These are phyloP conservation scores for Alternaria gansuensis DNA, from an alignment of 2,329 filamentous ascomycete species.

Conservation along the genomic window DNA sequence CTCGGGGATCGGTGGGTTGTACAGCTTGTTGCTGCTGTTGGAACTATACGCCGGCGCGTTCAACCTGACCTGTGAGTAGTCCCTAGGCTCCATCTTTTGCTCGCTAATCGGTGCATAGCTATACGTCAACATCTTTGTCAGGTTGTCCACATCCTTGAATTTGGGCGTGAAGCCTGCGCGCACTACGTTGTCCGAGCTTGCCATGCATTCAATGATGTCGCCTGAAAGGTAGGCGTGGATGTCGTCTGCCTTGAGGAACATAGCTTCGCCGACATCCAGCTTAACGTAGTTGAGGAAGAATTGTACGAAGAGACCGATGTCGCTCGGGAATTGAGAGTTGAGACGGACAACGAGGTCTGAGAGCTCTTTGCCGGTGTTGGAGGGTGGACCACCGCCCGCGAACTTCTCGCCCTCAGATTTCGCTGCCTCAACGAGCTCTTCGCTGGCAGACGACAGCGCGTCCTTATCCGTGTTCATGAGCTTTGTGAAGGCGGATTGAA, in stretches of 20 bases:
- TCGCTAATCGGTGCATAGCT: constrained; percentile 92
- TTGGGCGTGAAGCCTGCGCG: constrained; percentile 97
- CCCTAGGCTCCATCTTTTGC: constrained; percentile 87
- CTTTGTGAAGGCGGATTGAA: constrained; percentile 77
- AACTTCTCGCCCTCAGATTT: constrained; percentile 75
- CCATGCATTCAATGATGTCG: constrained; percentile 99
- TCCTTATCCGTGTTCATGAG: constrained; percentile 81
- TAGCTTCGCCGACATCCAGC: constrained; percentile 86
- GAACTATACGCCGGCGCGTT: constrained; percentile 85
- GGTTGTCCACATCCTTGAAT: constrained; percentile 92
- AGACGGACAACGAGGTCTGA: constrained; percentile 79
- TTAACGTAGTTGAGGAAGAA: constrained; percentile 98
- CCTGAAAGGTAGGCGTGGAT: constrained; percentile 95
- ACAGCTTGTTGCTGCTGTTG: constrained; percentile 75
- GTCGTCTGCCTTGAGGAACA: constrained; percentile 95
- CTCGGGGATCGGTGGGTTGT: constrained; percentile 96
- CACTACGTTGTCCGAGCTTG: constrained; percentile 97
- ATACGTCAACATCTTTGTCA: constrained; percentile 93
- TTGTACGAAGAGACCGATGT: constrained; percentile 92
- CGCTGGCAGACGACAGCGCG: constrained; percentile 69
- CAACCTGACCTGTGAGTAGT: constrained; percentile 85
- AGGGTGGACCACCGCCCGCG: constrained; percentile 74
- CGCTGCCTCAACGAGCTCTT: constrained; percentile 75
- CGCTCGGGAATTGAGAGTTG: constrained; percentile 81
- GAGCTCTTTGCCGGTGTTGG: constrained; percentile 74